Evolutionary conservation across 352 stramenopile species (phyloP).

Genomic region (Phytopythium mirpurense): DNA sequence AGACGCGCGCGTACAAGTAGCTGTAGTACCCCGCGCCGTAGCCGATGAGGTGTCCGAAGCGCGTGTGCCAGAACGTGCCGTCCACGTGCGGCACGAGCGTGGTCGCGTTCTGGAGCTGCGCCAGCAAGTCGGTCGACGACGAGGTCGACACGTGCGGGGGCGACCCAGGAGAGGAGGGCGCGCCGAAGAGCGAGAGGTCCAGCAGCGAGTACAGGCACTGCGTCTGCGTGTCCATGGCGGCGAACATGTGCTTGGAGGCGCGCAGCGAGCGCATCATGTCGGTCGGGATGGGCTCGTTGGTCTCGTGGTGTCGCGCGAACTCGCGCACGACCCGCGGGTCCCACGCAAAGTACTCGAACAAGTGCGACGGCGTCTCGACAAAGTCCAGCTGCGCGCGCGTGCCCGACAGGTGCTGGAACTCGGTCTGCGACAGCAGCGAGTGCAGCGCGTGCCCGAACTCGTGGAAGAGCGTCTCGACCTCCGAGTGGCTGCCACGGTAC

Average conservation of each 20-base stretch:
- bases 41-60: constrained; percentile 87
- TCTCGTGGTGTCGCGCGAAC: constrained; percentile 84
- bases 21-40: constrained; percentile 91
- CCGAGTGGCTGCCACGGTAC: constrained; percentile 77
- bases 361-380: constrained; percentile 94
- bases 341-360: constrained; percentile 97
- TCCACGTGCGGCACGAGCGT: constrained; percentile 76
- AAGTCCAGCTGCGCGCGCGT: constrained; percentile 94
- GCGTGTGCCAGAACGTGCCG: constrained; percentile 78
- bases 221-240: constrained; percentile 85
- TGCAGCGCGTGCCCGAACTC: constrained; percentile 98
- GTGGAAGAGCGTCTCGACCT: constrained; percentile 98
- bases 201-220: constrained; percentile 83
- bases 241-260: constrained; percentile 85
- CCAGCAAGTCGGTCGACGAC: constrained; percentile 53
- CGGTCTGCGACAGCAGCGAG: constrained; percentile 92
- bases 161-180: constrained; percentile 18
- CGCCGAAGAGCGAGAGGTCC: constrained; percentile 65
- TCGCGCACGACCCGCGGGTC: constrained; percentile 82
- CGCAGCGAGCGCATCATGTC: constrained; percentile 73
- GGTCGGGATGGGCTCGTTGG: constrained; percentile 66
- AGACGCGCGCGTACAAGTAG: constrained; percentile 89
- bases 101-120: constrained; percentile 61
- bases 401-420: constrained; percentile 97
- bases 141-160: constrained; percentile 23